phyloP scores from a whole-genome alignment of 148 eudicot species.

The Nepenthes mirabilis region DNA sequence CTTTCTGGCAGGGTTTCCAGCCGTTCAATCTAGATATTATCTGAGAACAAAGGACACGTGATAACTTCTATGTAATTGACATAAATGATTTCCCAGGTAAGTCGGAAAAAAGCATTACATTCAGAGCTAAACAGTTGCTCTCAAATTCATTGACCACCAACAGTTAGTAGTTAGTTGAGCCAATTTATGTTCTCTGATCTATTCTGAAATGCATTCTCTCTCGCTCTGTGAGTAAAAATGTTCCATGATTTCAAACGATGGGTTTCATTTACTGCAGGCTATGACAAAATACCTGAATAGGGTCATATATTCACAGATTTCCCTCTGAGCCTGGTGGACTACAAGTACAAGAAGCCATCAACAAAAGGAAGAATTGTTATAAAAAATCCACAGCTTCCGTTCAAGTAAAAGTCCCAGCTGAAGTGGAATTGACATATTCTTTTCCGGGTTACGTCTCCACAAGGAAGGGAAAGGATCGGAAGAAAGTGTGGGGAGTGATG shows the following conservation, averaged over 20 bases:
- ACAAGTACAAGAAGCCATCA: conserved; percentile 25
- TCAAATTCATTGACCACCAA: too few species aligned
- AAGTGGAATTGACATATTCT: too few species aligned
- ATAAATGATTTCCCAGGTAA: conserved; percentile 95
- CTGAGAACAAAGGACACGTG: conserved; percentile 65
- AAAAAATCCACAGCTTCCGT: too few species aligned
- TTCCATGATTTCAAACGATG: too few species aligned
- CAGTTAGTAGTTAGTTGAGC: too few species aligned
- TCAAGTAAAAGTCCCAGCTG: too few species aligned
- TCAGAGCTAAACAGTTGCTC: too few species aligned
- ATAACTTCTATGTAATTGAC: conserved; percentile 73
- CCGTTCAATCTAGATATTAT: conserved; percentile 88
- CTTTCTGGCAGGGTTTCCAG: conserved; percentile 57
- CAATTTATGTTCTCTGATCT: too few species aligned
- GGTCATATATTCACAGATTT: conserved; percentile 91
- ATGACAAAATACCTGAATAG: conserved; percentile 89
- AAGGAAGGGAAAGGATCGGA: neutral
- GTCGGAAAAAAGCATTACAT: neutral
- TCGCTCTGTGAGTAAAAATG: too few species aligned
- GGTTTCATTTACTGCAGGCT: conserved; percentile 33
- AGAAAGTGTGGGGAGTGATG: neutral
- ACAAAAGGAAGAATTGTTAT: neutral
- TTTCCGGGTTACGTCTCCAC: too few species aligned
- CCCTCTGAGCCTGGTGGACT: conserved; percentile 41
- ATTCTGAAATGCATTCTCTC: too few species aligned